Evolutionary conservation across 2,329 filamentous ascomycete species (phyloP).

Genomic region (Verticillium nonalfalfae): DNA sequence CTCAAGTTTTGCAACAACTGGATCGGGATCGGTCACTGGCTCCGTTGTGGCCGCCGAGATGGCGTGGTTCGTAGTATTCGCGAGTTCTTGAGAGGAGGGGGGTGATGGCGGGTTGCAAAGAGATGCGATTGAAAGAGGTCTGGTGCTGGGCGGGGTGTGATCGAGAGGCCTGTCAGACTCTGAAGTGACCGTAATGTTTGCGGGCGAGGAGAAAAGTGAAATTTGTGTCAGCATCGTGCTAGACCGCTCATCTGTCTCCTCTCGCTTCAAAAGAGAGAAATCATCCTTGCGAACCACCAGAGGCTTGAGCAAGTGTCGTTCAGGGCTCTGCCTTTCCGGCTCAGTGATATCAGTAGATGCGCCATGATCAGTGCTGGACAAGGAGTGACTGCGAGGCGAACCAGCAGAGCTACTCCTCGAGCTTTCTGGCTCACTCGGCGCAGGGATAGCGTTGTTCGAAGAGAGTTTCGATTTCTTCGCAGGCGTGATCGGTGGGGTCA

Average conservation of each 20-base stretch:
- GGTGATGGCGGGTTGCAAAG: conserved; percentile 21
- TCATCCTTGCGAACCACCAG: conserved; percentile 20
- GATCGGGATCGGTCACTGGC: background rate
- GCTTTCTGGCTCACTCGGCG: conserved; percentile 18
- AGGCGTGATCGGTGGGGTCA: conserved; percentile 51
- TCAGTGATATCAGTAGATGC: conserved; percentile 40
- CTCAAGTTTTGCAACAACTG: conserved; percentile 1
- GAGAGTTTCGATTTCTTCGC: conserved; percentile 40
- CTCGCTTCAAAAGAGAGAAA: conserved; percentile 19
- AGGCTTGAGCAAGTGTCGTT: conserved; percentile 26
- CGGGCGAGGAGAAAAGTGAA: conserved; percentile 1
- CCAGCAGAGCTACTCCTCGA: conserved; percentile 32
- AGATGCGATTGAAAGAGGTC: conserved; percentile 21
- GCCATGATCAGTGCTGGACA: conserved; percentile 24
- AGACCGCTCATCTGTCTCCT: conserved; percentile 16
- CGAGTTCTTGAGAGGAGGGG: conserved; percentile 2
- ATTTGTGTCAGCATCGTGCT: conserved; percentile 10
- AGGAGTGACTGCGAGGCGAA: conserved; percentile 18
- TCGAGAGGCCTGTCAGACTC: background rate
- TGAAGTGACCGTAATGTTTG: background rate
- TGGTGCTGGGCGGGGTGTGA: conserved; percentile 1
- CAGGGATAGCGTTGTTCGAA: conserved; percentile 20
- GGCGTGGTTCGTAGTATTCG: background rate
- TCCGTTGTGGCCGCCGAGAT: background rate
- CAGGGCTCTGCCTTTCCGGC: conserved; percentile 41